phyloP scores from a whole-genome alignment of 768 basidiomycete genomes.

The Russula vinacea region DNA sequence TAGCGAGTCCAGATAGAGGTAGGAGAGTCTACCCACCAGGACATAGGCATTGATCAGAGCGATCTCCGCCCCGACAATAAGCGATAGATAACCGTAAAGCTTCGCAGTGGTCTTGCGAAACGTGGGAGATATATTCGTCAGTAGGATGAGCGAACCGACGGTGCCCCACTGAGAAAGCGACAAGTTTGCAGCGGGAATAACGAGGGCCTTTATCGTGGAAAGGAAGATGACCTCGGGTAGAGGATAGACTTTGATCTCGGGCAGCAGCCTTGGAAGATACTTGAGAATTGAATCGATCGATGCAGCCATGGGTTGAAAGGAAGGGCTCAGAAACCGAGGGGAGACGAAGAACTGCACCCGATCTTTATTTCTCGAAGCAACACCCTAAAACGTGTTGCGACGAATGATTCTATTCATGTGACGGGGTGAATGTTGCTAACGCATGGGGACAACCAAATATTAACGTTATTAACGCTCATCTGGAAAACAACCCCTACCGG shows the following conservation, averaged over 20 bases:
- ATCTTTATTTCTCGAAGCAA: neutral
- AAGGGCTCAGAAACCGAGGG: neutral
- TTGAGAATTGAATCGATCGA: conserved; percentile 1
- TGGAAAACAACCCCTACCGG: too few relatives aligned
- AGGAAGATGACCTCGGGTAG: conserved; percentile 21
- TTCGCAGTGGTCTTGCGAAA: conserved; percentile 15
- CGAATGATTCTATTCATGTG: neutral
- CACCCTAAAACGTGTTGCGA: neutral
- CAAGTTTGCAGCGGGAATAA: conserved; percentile 3
- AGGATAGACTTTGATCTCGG: conserved; percentile 12
- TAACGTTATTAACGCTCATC: too few relatives aligned
- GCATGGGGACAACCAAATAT: too few relatives aligned
- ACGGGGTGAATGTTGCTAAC: too few relatives aligned
- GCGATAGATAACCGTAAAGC: conserved; percentile 12
- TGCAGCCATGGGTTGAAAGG: neutral
- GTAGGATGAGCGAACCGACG: conserved; percentile 8
- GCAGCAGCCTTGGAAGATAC: conserved; percentile 8
- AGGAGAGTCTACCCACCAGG: neutral
- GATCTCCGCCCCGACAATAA: conserved; percentile 10
- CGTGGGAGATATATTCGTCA: conserved; percentile 13
- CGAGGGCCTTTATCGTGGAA: conserved; percentile 7
- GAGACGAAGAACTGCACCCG: neutral
- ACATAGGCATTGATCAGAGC: conserved; percentile 19
- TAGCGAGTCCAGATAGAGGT: neutral
- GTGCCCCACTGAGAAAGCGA: conserved; percentile 12